Evolutionary conservation across 352 stramenopile species (phyloP).

Genomic region (Phytopythium kandeliae): DNA sequence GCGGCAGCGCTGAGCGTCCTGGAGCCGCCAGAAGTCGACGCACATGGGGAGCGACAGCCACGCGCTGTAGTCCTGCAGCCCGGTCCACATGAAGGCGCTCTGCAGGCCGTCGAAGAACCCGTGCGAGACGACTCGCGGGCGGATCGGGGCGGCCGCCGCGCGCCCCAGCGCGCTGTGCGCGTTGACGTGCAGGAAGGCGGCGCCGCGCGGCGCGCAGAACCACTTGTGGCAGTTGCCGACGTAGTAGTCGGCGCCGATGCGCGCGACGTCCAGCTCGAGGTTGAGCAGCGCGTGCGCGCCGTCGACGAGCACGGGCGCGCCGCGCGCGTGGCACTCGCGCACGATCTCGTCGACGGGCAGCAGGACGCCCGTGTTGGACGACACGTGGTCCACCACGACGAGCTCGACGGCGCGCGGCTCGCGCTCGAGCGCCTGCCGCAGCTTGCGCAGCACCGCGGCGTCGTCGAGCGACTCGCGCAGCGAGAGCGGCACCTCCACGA

Average conservation of each 20-base stretch:
- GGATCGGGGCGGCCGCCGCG: slow-evolving; percentile 13
- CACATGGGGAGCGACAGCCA: slow-evolving; percentile 83
- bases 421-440: slow-evolving; percentile 25
- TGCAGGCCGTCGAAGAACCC: slow-evolving; percentile 87
- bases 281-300: slow-evolving; percentile 90
- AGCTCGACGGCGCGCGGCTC: slow-evolving; percentile 33
- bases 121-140: slow-evolving; percentile 89
- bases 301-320: slow-evolving; percentile 78
- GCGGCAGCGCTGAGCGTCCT: slow-evolving; percentile 37
- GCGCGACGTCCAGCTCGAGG: slow-evolving; percentile 59
- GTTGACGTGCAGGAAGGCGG: slow-evolving; percentile 84
- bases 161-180: not conserved
- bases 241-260: slow-evolving; percentile 88
- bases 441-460: slow-evolving; percentile 26
- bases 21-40: slow-evolving; percentile 76
- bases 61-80: slow-evolving; percentile 88
- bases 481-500: slow-evolving; percentile 56
- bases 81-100: slow-evolving; percentile 92
- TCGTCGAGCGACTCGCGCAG: slow-evolving; percentile 66
- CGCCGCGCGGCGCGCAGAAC: slow-evolving; percentile 86
- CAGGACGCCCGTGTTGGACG: slow-evolving; percentile 89
- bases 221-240: slow-evolving; percentile 95
- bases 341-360: slow-evolving; percentile 83
- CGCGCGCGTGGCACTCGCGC: slow-evolving; percentile 34
- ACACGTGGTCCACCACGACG: slow-evolving; percentile 91